These are phyloP conservation scores for Prunus kanzakura DNA, from an alignment of 306 rosid species.

Conservation along the genomic window DNA sequence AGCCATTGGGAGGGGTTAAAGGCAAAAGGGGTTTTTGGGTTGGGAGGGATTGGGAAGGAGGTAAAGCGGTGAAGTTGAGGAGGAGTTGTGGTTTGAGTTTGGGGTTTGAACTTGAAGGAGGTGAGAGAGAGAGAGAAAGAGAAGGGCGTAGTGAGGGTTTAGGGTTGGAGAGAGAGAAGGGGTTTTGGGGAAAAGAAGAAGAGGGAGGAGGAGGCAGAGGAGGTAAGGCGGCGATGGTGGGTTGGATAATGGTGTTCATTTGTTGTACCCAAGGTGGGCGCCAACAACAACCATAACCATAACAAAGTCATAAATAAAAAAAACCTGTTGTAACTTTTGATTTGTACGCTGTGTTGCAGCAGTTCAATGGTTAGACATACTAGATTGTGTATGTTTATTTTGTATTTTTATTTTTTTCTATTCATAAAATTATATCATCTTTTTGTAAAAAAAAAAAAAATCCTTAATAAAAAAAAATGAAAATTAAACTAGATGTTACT, in stretches of 20 bases:
- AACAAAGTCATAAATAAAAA: neutral
- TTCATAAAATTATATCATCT: too few relatives aligned
- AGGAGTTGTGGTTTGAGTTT: slow-evolving; percentile 12
- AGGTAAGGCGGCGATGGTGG: slow-evolving; percentile 3
- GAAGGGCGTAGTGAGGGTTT: slow-evolving; percentile 6
- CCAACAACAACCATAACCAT: slow-evolving; percentile 13
- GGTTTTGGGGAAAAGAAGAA: slow-evolving; percentile 18
- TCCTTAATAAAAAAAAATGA: too few relatives aligned
- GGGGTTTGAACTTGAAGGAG: slow-evolving; percentile 1
- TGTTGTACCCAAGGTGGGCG: neutral
- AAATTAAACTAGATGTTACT: too few relatives aligned
- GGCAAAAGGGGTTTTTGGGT: slow-evolving; percentile 19
- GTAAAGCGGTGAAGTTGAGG: slow-evolving; percentile 25
- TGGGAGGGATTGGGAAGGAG: slow-evolving; percentile 13
- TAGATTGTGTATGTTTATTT: too few relatives aligned
- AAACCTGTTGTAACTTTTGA: neutral
- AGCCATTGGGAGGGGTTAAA: slow-evolving; percentile 4
- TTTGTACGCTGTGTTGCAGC: neutral
- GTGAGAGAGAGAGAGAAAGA: slow-evolving; percentile 13
- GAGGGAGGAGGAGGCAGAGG: neutral
- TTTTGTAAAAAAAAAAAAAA: too few relatives aligned
- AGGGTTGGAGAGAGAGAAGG: slow-evolving; percentile 9
- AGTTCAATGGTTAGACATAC: too few relatives aligned
- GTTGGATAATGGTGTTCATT: slow-evolving; percentile 25
- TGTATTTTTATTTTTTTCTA: too few relatives aligned